Base-by-base conservation (phyloP, 2,329 filamentous ascomycete species). In the Pestalotiopsis sp. region DNA sequence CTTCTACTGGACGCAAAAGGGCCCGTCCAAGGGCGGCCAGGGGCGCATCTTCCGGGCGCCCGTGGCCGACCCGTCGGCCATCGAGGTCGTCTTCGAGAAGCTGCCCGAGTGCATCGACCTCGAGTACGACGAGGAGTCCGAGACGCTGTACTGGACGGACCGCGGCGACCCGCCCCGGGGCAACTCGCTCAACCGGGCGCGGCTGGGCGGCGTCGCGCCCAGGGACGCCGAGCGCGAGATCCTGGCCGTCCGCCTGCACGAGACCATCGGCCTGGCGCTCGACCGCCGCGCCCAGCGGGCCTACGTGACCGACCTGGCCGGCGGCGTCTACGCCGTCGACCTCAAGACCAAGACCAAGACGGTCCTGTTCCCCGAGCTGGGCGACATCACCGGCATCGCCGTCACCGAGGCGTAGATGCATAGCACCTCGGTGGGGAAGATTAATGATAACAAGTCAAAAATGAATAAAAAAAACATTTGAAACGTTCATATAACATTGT, bases 1-100 rank as follows among this genome's bases (percentile, higher is more conserved):
- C 57, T 79, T 90, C 60, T 90, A 86, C 80, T 91, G 88, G 88
- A 87, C 85, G 0, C 88, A 90, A 65, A 90, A 90, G 72, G 88
- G 88, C 0, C 77, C 80, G 0, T 81, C 83, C 3, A 90, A 90
- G 74, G 82, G 80, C 0, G 77, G 76, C 1, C 74, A 81, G 56
- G 88, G 88, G 0, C 80, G 84, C 3, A 88, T 91, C 58, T 87
- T 87, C 73, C 77, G 80, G 4, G 86, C 88, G 0, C 74, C 77
- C 17, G 77, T 88, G 0, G 71, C 75, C 0, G 75, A 69, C 11
- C 77, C 84, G 1, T 72, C 78, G 0, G 84, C 87, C 52, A 77
- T 86, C 36, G 79, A 82, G 64, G 72, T 78, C 1, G 67, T 90
- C 1, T 74, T 85, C 3, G 73, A 81, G 3, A 73, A 75, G 0